phyloP scores from a whole-genome alignment of 2,329 filamentous ascomycete species.

The Xylaria sp. region DNA sequence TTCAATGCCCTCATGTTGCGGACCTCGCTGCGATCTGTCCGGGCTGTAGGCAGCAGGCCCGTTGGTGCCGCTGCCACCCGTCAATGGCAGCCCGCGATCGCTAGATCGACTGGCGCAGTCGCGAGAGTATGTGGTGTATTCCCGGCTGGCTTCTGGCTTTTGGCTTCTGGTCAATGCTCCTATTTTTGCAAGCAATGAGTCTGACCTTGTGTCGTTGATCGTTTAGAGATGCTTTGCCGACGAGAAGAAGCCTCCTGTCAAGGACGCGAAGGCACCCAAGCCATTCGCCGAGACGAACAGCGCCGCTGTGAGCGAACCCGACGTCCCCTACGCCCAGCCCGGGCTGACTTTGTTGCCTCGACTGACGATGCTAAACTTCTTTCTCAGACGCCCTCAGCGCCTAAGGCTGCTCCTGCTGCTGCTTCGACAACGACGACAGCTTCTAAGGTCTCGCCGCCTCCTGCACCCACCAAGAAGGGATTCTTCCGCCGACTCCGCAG shows the following conservation, averaged over 20 bases:
- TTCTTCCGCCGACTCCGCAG: conserved; percentile 68
- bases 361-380: conserved; percentile 12
- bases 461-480: conserved; percentile 52
- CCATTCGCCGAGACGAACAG: conserved; percentile 51
- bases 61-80: conserved; percentile 47
- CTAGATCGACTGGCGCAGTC: conserved; percentile 35
- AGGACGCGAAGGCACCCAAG: conserved; percentile 45
- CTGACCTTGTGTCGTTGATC: conserved; percentile 6
- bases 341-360: conserved; percentile 34
- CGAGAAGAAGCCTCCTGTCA: conserved; percentile 45
- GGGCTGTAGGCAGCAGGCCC: conserved; percentile 52
- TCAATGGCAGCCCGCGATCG: conserved; percentile 52
- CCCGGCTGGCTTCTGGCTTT: neutral
- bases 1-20: conserved; percentile 59
- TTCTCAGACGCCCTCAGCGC: conserved; percentile 35
- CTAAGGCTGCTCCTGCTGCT: conserved; percentile 19
- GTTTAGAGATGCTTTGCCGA: conserved; percentile 54
- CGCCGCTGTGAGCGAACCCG: conserved; percentile 41
- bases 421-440: conserved; percentile 15
- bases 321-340: conserved; percentile 34
- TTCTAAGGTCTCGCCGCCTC: conserved; percentile 29
- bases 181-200: neutral
- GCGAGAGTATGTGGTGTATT: conserved; percentile 35
- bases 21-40: conserved; percentile 61
- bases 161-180: too few relatives aligned